phyloP scores from a whole-genome alignment of 495 filamentous ascomycete genomes.

The Melanomma pulvis-pyrius region DNA sequence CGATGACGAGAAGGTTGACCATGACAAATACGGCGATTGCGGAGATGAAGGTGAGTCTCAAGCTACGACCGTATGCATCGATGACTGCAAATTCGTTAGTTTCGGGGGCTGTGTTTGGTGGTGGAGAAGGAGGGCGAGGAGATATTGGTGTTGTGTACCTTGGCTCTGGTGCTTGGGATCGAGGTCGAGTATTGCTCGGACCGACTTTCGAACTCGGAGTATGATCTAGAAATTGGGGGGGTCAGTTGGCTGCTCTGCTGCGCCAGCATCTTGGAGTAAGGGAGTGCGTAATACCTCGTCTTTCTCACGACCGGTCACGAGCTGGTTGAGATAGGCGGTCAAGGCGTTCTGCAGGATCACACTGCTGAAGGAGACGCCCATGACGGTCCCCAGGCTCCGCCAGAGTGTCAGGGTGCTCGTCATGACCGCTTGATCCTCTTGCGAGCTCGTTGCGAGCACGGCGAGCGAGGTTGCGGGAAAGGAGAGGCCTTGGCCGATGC shows the following conservation, averaged over 20 bases:
- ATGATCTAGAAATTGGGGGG: constrained; percentile 41
- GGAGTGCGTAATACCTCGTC: constrained; percentile 43
- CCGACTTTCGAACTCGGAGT: constrained; percentile 57
- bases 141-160: constrained; percentile 45
- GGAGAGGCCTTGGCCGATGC: constrained; percentile 66
- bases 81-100: constrained; percentile 32
- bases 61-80: constrained; percentile 34
- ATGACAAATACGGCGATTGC: constrained; percentile 37
- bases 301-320: constrained; percentile 60
- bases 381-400: constrained; percentile 67
- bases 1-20: constrained; percentile 26
- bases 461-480: constrained; percentile 68
- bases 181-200: constrained; percentile 54
- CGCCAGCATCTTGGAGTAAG: neutral
- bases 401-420: constrained; percentile 71
- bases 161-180: constrained; percentile 55
- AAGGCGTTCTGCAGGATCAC: constrained; percentile 77
- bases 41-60: constrained; percentile 38
- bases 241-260: neutral
- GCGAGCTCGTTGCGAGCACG: constrained; percentile 66
- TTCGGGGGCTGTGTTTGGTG: constrained; percentile 18
- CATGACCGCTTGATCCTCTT: constrained; percentile 74
- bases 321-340: constrained; percentile 57
- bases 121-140: neutral
- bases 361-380: constrained; percentile 71